These are phyloP conservation scores for Podospora australis DNA, from an alignment of 495 filamentous ascomycete genomes.

Conservation along the genomic window DNA sequence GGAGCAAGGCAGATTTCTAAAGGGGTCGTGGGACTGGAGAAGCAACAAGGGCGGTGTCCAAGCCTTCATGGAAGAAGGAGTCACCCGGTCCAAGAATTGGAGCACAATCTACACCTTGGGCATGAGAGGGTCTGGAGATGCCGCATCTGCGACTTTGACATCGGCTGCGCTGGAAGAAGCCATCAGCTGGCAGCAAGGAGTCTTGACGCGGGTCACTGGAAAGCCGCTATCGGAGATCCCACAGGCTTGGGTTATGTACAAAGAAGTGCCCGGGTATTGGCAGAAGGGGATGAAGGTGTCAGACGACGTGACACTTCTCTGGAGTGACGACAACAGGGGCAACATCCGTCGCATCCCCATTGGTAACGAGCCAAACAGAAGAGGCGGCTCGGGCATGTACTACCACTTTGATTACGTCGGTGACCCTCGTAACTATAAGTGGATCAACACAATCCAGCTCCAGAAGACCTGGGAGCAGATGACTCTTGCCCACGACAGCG, in stretches of 20 bases:
- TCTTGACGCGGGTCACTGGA: constrained; percentile 40
- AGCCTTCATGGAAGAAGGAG: constrained; percentile 51
- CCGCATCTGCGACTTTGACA: constrained; percentile 41
- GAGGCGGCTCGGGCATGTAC: constrained; percentile 57
- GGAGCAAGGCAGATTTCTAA: constrained; percentile 47
- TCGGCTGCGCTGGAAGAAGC: constrained; percentile 45
- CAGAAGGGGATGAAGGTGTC: constrained; percentile 54
- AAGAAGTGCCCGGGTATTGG: constrained; percentile 58
- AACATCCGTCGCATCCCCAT: constrained; percentile 56
- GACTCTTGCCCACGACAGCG: constrained; percentile 47
- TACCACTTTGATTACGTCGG: constrained; percentile 65
- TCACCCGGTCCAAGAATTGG: constrained; percentile 46
- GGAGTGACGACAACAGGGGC: constrained; percentile 62
- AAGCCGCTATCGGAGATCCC: constrained; percentile 45
- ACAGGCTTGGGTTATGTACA: constrained; percentile 60
- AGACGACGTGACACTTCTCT: constrained; percentile 60
- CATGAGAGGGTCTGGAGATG: constrained; percentile 61
- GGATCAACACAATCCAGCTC: constrained; percentile 58
- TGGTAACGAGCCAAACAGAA: constrained; percentile 45
- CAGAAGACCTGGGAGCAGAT: constrained; percentile 49
- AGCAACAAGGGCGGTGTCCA: constrained; percentile 50
- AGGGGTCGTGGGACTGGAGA: constrained; percentile 53
- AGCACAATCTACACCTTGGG: constrained; percentile 55
- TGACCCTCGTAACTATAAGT: constrained; percentile 52
- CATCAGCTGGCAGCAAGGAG: constrained; percentile 45